Conservation (phyloP, 257 asterid species). For the Leptodermis oblonga region DNA sequence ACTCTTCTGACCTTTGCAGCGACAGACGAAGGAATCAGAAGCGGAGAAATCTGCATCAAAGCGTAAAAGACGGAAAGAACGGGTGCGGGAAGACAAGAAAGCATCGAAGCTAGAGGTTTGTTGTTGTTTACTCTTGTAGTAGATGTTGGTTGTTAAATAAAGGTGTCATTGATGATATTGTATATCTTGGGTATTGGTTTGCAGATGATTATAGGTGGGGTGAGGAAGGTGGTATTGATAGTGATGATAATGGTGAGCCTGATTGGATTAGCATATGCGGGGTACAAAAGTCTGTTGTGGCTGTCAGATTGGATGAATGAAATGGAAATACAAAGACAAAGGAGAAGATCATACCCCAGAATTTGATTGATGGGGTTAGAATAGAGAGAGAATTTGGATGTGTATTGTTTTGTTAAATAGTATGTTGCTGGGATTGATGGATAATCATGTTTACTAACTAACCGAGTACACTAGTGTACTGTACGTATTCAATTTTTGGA, state of each 20-base stretch:
- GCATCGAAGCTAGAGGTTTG: conserved; percentile 61
- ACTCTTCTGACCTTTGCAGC: conserved; percentile 2
- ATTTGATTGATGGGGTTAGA: conserved; percentile 6
- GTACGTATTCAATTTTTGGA: too few relatives aligned
- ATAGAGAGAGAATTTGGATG: too few relatives aligned
- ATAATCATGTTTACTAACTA: too few relatives aligned
- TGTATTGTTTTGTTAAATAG: not conserved
- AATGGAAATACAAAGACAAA: conserved; percentile 47
- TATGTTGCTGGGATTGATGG: not conserved
- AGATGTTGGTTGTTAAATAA: too few relatives aligned
- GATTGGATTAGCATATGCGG: conserved; percentile 40
- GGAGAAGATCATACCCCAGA: conserved; percentile 36
- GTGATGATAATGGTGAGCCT: conserved; percentile 28
- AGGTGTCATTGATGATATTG: too few relatives aligned
- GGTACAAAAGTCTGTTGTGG: conserved; percentile 62
- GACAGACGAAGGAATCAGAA: conserved; percentile 58
- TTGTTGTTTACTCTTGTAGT: too few relatives aligned
- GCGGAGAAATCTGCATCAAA: conserved; percentile 36
- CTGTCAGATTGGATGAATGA: conserved; percentile 87
- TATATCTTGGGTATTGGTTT: too few relatives aligned
- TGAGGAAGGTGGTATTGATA: conserved; percentile 36
- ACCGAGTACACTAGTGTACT: too few relatives aligned
- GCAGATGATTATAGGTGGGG: conserved; percentile 45
- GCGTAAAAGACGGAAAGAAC: conserved; percentile 60
- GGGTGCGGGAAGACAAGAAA: conserved; percentile 43